Evolutionary conservation across 1,139 yeast species (phyloP).

Genomic region (Geotrichum phurueaensis): DNA sequence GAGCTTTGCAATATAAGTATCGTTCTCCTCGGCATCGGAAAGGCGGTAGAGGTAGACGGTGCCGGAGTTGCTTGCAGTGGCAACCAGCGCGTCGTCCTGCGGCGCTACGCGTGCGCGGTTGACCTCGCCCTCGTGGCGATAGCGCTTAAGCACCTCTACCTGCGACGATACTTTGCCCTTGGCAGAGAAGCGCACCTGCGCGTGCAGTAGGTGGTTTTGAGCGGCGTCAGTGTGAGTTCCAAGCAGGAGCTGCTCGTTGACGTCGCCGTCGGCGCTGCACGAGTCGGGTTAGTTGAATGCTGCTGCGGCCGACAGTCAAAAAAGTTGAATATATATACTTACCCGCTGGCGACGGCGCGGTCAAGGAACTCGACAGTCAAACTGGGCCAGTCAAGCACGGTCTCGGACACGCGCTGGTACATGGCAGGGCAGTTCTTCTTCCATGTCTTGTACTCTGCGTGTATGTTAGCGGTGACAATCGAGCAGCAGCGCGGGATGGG

Average conservation of each 20-base stretch:
- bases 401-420: constrained; percentile 70
- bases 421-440: constrained; percentile 88
- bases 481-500: neutral
- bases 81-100: constrained; percentile 61
- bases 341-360: neutral
- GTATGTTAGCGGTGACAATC: neutral
- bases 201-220: constrained; percentile 58
- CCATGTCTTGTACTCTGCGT: constrained; percentile 79
- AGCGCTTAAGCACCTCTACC: constrained; percentile 33
- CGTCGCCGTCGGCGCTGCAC: constrained; percentile 5
- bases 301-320: neutral
- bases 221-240: constrained; percentile 90
- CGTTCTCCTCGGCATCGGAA: neutral
- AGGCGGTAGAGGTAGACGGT: constrained; percentile 49
- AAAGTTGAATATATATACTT: neutral
- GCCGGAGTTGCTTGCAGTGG: constrained; percentile 77
- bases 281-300: constrained; percentile 10
- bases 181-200: constrained; percentile 16
- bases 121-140: constrained; percentile 19
- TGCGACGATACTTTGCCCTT: constrained; percentile 18
- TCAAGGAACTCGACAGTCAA: constrained; percentile 38
- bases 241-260: constrained; percentile 45
- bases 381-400: constrained; percentile 59
- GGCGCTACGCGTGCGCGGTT: constrained; percentile 88
- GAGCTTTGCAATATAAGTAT: constrained; percentile 30